Base-by-base conservation (phyloP, 495 filamentous ascomycete genomes). In the Neurospora sp. region DNA sequence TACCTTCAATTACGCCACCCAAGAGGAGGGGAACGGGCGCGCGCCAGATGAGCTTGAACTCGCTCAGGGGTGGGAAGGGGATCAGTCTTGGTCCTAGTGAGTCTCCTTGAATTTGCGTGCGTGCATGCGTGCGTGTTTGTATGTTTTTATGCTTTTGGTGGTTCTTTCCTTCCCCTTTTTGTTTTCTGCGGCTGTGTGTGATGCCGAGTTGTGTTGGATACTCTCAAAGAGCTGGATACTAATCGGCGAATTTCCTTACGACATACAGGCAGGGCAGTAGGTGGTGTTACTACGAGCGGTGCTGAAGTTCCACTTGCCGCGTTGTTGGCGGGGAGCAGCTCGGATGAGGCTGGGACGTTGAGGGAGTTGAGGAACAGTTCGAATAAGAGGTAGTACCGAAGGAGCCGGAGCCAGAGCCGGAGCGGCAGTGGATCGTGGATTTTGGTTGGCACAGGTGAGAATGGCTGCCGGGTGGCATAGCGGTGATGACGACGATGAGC, bases 71-170 rank as follows among this genome's bases (percentile, higher is more conserved):
- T 14, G 78, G 79, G 7, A 76, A 76, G 12, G 77, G 78, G n/a
- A 84, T 84, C 69, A 80, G 75, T 69, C 75, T 84, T 71, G 82
- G 82, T 39, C 74, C 78, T 16, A 74, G 75, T 78, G 74, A 59
- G 75, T 76, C 40, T 59, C 70, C 48, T 39, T 70, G 54, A 66
- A 9, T 66, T 8, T 66, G 14, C 12, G 14, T 62, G 54, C 54
- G 3, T 4, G 54, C 54, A 14, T 16, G 54, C 54, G 54, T 4
- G 54, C 54, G 14, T 66, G 54, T 35, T 66, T 59, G 27, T 18
- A 31, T 66, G 5, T 18, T 35, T 62, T 16, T 20, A 31, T 62
- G 54, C 5, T 31, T 62, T 31, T 31, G 54, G 27, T 35, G 54
- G 23, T 9, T 66, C 3, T 18, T 66, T 4, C 0, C 18, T 10